Conservation (phyloP, 1,284 basidiomycete species). For the Inonotus hispidus region DNA sequence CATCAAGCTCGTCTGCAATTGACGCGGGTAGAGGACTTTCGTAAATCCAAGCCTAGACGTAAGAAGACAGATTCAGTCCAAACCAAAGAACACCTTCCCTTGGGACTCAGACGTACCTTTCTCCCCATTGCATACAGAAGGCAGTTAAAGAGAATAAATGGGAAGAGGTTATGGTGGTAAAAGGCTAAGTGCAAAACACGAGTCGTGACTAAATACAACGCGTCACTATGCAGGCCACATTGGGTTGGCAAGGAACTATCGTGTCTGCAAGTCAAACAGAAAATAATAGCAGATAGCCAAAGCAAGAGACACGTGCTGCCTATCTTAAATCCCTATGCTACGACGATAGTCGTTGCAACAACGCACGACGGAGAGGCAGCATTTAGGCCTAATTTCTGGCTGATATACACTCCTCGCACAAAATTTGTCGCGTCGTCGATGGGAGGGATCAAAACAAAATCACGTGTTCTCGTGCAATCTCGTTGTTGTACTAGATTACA, state of each 20-base stretch:
- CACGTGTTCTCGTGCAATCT: too few relatives aligned
- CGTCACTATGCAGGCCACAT: neutral
- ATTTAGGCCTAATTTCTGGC: too few relatives aligned
- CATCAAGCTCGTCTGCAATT: constrained; percentile 7
- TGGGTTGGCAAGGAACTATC: neutral
- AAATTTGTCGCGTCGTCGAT: too few relatives aligned
- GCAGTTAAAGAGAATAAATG: neutral
- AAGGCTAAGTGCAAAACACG: neutral
- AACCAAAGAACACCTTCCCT: neutral
- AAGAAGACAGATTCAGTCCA: neutral
- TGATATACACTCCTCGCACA: too few relatives aligned
- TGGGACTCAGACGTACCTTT: neutral
- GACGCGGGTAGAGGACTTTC: neutral
- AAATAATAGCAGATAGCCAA: too few relatives aligned
- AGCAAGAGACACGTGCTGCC: too few relatives aligned
- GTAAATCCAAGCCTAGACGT: constrained; percentile 8
- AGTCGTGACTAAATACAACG: neutral
- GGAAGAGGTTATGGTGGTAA: neutral
- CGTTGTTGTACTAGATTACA: too few relatives aligned
- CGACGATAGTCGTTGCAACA: too few relatives aligned
- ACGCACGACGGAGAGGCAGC: too few relatives aligned
- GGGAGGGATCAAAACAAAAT: too few relatives aligned
- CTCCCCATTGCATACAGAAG: constrained; percentile 2
- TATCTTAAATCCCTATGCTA: too few relatives aligned
- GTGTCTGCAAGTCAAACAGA: neutral